Evolutionary conservation across 805 yeast species (phyloP), one percentile per base, ranked within the genome.

Genomic region (Saccharomycopsis selenospora): DNA sequence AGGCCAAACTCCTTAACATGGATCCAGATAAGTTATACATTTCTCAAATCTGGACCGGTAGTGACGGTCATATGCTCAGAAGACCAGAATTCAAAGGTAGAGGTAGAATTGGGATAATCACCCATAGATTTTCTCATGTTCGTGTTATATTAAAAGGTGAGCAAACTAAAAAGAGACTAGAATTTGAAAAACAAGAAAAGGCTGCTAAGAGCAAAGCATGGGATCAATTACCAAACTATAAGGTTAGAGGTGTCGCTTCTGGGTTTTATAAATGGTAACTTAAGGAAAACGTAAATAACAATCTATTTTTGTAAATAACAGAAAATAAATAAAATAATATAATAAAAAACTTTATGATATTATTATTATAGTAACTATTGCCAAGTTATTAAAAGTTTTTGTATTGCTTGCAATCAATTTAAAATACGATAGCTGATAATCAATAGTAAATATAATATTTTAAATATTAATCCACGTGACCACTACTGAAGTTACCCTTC

Each of bases 31-130:
- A 75, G 33, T 63, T 89, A 40, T 86, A 82, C 58, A 75, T 91
- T 49, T 77, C 82, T 40, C 85, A 85, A 60, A 78, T 89, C 51
- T 91, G 97, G 97, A 80, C 80, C 24, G 97, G 96, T 38, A 80
- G 89, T 49, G 98, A 91, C 64, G 96, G 95, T 18, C 60, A 66
- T 45, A 79, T 84, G 81, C 59, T 61, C 25, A 82, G 78, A 63
- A 76, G 93, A 63, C 65, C 80, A 7, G 96, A 91, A 57, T 73
- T 75, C 61, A 89, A 88, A 69, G 96, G 93, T 55, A 80, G 98
- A 69, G 96, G 96, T 55, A 79, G 96, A 65, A 72, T 77, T 18
- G 98, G 98, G 62, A 66, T 85, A 49, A 75, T 85, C 45, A 75
- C 72, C 27, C 93, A 86, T 60, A 79, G 85, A 52, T 84, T 76